Evolutionary conservation across 2,329 filamentous ascomycete species (phyloP).

Genomic region (Trichoderma cornu-damae): DNA sequence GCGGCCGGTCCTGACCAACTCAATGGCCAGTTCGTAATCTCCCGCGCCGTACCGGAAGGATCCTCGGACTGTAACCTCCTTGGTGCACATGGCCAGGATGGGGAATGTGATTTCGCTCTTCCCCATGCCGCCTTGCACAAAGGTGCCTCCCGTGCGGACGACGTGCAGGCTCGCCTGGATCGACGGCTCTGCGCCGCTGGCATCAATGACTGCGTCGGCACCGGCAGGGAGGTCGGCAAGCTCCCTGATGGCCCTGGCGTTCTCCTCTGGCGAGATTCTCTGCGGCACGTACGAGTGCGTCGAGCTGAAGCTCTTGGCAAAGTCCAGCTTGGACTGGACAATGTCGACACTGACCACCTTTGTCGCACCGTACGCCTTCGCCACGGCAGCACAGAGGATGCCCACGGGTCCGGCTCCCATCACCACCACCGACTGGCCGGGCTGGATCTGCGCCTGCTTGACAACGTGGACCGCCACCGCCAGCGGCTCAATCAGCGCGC

Average conservation of each 20-base stretch:
- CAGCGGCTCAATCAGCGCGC: conserved; percentile 84
- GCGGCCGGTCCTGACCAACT: conserved; percentile 66
- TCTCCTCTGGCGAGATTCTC: conserved; percentile 61
- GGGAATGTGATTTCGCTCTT: conserved; percentile 83
- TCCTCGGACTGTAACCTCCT: conserved; percentile 81
- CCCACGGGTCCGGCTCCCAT: conserved; percentile 88
- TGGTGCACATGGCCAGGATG: conserved; percentile 82
- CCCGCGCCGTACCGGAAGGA: conserved; percentile 86
- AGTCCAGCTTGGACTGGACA: conserved; percentile 69
- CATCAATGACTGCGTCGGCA: conserved; percentile 75
- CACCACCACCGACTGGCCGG: conserved; percentile 73
- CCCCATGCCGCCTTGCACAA: conserved; percentile 88
- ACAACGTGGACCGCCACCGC: conserved; percentile 82
- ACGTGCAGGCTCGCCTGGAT: conserved; percentile 71
- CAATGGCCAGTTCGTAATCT: conserved; percentile 79
- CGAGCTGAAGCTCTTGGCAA: conserved; percentile 67
- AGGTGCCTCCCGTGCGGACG: conserved; percentile 66
- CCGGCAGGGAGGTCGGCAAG: conserved; percentile 60
- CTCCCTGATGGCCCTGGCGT: conserved; percentile 63
- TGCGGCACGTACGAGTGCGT: conserved; percentile 65
- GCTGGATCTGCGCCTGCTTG: conserved; percentile 64
- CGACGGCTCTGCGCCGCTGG: conserved; percentile 70
- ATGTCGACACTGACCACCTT: conserved; percentile 88
- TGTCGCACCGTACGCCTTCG: conserved; percentile 75
- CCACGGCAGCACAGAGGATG: conserved; percentile 80